These are phyloP conservation scores for Syzygium jambos DNA, from an alignment of 345 rosid genomes.

Conservation along the genomic window DNA sequence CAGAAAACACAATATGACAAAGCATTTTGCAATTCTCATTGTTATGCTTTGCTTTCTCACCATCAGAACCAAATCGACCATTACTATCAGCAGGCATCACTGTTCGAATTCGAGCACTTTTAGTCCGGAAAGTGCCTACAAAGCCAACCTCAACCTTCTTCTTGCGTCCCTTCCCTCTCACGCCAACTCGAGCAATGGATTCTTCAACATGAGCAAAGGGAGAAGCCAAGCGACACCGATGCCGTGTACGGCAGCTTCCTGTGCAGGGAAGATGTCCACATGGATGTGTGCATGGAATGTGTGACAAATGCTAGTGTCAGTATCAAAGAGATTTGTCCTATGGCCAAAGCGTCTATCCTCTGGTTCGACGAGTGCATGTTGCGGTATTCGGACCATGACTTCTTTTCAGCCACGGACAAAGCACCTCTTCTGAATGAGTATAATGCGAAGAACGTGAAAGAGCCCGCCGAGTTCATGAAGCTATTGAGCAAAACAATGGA, in stretches of 20 bases:
- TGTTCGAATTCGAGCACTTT: background rate
- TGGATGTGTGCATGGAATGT: background rate
- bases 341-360: constrained; percentile 14
- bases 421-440: background rate
- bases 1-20: background rate
- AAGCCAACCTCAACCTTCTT: background rate
- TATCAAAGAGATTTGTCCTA: constrained; percentile 17
- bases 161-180: background rate
- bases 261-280: background rate
- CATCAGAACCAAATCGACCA: background rate
- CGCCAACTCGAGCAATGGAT: background rate
- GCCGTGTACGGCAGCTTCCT: background rate
- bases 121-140: background rate
- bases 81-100: background rate
- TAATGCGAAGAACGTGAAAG: constrained; percentile 10
- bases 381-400: constrained; percentile 19
- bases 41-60: background rate
- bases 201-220: background rate
- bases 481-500: background rate
- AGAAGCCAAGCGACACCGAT: background rate
- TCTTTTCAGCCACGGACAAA: constrained; percentile 10
- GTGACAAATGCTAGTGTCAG: background rate
- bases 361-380: constrained; percentile 36
- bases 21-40: background rate
- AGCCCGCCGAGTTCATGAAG: background rate